Evolutionary conservation across 805 yeast genomes (phyloP), one percentile per base, ranked within the genome.

Genomic region (Kregervanrija pseudodelftensis): DNA sequence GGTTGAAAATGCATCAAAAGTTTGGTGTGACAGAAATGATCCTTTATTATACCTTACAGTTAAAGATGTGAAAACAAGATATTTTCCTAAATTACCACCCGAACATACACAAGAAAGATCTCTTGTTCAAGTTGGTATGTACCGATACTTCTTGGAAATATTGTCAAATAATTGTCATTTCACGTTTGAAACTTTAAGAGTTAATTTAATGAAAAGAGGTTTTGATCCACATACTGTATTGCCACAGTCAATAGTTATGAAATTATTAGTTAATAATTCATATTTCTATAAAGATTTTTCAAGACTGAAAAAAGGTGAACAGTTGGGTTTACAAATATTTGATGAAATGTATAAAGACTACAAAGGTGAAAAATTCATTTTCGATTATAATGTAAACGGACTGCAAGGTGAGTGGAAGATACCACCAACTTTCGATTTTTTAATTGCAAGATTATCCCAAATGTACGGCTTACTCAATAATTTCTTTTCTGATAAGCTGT

Each of bases 11-110:
- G 40, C 31, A 16, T 50, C 52, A 2, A 14, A 33, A 4, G 5
- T 28, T 9, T 61, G 72, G 70, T 50, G 54, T 34, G 63, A 59
- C 37, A 36, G 41, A 32, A 43, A 43, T n/a, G 50, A 49, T 33
- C 57, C 59, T 9, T 38, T 58, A 30, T 17, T 60, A 8, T 66
- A 60, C 28, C 47, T 76, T 14, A 46, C 61, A 8, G 64, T 75
- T 2, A 65, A 69, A 43, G 93, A 84, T 60, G 73, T 82, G 22
- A 84, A 84, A 59, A 82, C 90, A 1, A 66, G 90, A 43, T 55
- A 65, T 0, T 54, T 53, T 36, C 66, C 63, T 36, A 52, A 50
- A 1, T 47, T 74, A 1, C 89, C 90, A 5, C 37, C 37, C 10
- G 36, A 30, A 11, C 30, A 14, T 3, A 41, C 39, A 13, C 39